These are phyloP conservation scores for Apiospora arundinis DNA, from an alignment of 2,329 filamentous ascomycete genomes.

Conservation along the genomic window DNA sequence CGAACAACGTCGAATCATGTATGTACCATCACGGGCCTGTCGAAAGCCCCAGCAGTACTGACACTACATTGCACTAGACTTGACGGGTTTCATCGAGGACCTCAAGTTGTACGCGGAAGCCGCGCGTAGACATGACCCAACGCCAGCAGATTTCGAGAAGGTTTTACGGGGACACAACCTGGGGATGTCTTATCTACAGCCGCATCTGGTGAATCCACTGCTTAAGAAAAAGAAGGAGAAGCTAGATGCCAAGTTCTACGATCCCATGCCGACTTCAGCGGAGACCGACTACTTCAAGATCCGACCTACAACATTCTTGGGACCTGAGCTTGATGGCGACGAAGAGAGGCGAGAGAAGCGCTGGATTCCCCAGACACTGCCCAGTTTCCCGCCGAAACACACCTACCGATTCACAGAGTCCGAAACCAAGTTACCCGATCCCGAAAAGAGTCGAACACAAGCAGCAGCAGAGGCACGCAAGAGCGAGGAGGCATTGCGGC, in stretches of 20 bases:
- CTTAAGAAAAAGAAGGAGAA: conserved; percentile 39
- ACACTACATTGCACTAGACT: conserved; percentile 46
- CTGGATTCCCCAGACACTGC: conserved; percentile 66
- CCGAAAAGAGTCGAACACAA: conserved; percentile 64
- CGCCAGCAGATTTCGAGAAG: conserved; percentile 64
- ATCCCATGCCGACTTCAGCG: conserved; percentile 44
- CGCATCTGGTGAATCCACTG: conserved; percentile 62
- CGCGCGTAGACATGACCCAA: conserved; percentile 58
- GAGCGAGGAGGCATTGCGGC: conserved; percentile 65
- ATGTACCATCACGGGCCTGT: conserved; percentile 35
- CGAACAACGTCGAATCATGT: conserved; percentile 64
- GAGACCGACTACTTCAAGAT: conserved; percentile 47
- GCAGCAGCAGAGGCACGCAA: conserved; percentile 66
- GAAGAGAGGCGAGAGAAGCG: conserved; percentile 59
- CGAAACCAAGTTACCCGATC: conserved; percentile 44
- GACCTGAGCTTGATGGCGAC: conserved; percentile 63
- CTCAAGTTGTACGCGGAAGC: conserved; percentile 54
- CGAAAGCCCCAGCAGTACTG: neutral
- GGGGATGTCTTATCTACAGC: conserved; percentile 56
- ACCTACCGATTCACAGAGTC: conserved; percentile 67
- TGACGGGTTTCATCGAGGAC: conserved; percentile 55
- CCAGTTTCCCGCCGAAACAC: conserved; percentile 68
- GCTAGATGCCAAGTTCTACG: conserved; percentile 46
- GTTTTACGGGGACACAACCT: conserved; percentile 59
- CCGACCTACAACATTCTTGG: conserved; percentile 52